Evolutionary conservation across 345 rosid genomes (phyloP).

Genomic region (Moricandia moricandioides): DNA sequence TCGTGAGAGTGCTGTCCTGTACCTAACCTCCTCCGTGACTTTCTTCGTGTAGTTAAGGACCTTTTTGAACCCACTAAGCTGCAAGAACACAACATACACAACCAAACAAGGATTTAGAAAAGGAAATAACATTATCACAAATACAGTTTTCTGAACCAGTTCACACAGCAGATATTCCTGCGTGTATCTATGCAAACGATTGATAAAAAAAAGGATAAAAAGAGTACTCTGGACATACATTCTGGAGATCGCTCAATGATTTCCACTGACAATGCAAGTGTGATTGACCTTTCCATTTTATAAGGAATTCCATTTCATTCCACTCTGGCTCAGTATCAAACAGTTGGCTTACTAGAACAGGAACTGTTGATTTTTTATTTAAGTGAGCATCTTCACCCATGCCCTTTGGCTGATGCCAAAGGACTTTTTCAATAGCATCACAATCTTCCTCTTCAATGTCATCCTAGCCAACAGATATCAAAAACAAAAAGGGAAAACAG

Average conservation of each 20-base stretch:
- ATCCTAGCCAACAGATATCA: conserved; percentile 53
- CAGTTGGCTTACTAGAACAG: conserved; percentile 64
- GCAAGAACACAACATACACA: conserved; percentile 34
- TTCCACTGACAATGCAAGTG: conserved; percentile 99
- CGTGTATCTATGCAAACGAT: background rate
- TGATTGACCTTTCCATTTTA: conserved; percentile 99
- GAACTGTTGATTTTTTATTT: conserved; percentile 65
- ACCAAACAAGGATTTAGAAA: background rate
- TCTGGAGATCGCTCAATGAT: conserved; percentile 70
- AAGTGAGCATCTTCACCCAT: conserved; percentile 65
- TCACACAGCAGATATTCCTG: background rate
- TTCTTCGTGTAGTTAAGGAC: conserved; percentile 90
- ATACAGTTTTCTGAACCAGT: background rate
- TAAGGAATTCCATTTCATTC: conserved; percentile 85
- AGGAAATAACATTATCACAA: background rate
- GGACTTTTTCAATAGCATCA: conserved; percentile 86
- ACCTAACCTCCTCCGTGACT: conserved; percentile 76
- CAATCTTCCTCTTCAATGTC: conserved; percentile 93
- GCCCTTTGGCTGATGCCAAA: conserved; percentile 96
- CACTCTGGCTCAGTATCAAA: conserved; percentile 80
- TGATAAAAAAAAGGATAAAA: background rate
- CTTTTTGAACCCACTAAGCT: conserved; percentile 97
- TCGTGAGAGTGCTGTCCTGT: conserved; percentile 68
- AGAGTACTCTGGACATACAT: conserved; percentile 49
- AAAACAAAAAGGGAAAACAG: background rate